These are phyloP conservation scores for Pseudoturritis turrita DNA, from an alignment of 345 rosid genomes.

Conservation along the genomic window DNA sequence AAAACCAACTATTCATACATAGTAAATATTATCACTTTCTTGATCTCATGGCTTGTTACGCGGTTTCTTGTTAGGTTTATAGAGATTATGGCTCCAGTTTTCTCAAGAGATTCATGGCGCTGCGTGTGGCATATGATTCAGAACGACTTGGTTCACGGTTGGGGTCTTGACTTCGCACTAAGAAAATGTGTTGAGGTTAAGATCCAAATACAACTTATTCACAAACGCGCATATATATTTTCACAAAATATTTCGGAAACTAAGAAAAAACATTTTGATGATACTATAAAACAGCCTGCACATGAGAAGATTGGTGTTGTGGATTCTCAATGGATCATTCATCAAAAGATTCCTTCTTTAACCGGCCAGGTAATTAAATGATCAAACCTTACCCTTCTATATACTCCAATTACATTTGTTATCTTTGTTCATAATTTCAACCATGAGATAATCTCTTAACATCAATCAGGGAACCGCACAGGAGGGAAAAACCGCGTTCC, in stretches of 20 bases:
- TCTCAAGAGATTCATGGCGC: constrained; percentile 91
- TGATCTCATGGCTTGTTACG: not conserved
- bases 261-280: not conserved
- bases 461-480: constrained; percentile 53
- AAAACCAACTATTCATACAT: not conserved
- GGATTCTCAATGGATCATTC: constrained; percentile 96
- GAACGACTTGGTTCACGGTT: constrained; percentile 97
- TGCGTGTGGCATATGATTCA: constrained; percentile 98
- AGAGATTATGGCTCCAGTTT: constrained; percentile 99
- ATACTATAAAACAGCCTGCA: constrained; percentile 56
- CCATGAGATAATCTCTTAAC: not conserved
- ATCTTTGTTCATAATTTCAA: not conserved
- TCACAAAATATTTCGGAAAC: not conserved
- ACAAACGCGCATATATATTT: not conserved
- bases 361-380: constrained; percentile 55
- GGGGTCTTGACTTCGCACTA: constrained; percentile 97
- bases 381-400: not conserved
- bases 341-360: constrained; percentile 76
- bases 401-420: not conserved
- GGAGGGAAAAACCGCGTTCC: constrained; percentile 65
- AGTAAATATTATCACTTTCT: not conserved
- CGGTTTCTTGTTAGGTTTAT: constrained; percentile 58
- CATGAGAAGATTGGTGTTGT: constrained; percentile 98
- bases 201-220: not conserved
- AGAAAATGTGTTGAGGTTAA: constrained; percentile 84